These are phyloP conservation scores for Claviceps digitariae DNA, from an alignment of 2,329 filamentous ascomycete species.

Conservation along the genomic window DNA sequence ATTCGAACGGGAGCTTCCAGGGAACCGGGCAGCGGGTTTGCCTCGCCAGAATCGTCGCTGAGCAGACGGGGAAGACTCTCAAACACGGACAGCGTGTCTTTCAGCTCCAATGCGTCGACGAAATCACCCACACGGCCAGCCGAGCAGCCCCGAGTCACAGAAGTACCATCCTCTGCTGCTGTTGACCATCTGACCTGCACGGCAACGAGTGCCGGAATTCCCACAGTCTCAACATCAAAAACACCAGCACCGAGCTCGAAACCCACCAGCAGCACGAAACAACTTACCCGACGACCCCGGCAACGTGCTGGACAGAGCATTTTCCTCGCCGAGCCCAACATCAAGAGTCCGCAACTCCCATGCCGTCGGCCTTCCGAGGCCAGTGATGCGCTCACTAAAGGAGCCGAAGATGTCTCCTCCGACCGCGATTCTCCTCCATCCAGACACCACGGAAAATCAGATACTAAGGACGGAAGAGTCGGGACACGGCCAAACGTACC, in stretches of 20 bases:
- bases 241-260: not conserved
- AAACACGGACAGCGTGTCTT: slow-evolving; percentile 49
- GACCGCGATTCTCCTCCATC: not conserved
- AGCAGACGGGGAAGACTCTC: slow-evolving; percentile 31
- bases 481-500: slow-evolving; percentile 6
- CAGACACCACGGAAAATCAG: not conserved
- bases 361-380: not conserved
- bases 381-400: not conserved
- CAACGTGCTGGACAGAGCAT: not conserved
- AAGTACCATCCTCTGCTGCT: not conserved
- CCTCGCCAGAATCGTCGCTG: slow-evolving; percentile 31
- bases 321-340: not conserved
- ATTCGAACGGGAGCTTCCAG: slow-evolving; percentile 12
- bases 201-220: slow-evolving; percentile 4
- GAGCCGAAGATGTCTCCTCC: not conserved
- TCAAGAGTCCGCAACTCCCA: not conserved
- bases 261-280: not conserved
- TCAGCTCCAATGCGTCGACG: slow-evolving; percentile 44
- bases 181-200: slow-evolving; percentile 7
- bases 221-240: not conserved
- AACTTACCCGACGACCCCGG: not conserved
- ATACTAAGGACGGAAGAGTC: slow-evolving; percentile 2
- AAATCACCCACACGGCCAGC: slow-evolving; percentile 32
- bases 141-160: slow-evolving; percentile 8
- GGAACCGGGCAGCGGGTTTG: slow-evolving; percentile 34